Base-by-base conservation (phyloP, 371 early-diverging fungal genomes). In the Basidiobolus meristosporus region DNA sequence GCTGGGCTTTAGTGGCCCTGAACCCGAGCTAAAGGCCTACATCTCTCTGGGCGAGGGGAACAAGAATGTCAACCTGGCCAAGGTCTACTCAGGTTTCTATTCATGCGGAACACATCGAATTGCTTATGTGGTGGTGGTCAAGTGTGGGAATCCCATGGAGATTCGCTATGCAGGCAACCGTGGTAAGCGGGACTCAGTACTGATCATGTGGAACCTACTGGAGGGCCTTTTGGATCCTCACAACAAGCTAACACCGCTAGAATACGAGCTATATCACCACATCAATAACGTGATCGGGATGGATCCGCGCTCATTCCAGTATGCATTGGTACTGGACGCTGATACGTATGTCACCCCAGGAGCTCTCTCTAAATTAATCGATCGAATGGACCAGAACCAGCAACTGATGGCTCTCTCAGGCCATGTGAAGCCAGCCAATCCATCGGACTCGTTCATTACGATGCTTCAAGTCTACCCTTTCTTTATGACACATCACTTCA, bases 401-500 rank as follows among this genome's bases (percentile, higher is more conserved):
- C 76, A 79, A 53, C 72, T 92, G 45, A 77, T 88, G 52, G 97
- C 92, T 32, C 62, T 88, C 15, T 93, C 91, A 47, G 95, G 95
- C 36, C 92, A 93, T 63, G 91, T 92, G 0, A 64, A 67, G 47
- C 65, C 91, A 33, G 80, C 81, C 3, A 91, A 92, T 55, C 82
- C 88, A 54, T 78, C 81, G 47, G 64, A 68, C 19, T 78, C 86
- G 6, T 83, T 84, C 81, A 86, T 88, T 16, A 93, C 98, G 0
- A 93, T 93, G 89, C 90, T 97, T 58, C 98, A 98, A 53, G 97
- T 98, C 11, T 93, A 88, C 58, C 91, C 90, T 48, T 93, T 98
- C 74, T 99, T 89, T 59, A 98, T 97, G 46, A 90, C 95, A 22
- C 99, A 98, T 68, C 96, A 97, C 51, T 53, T 97, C 47, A 76